Conservation (phyloP, 257 asterid genomes). For the Jacaranda mimosifolia region DNA sequence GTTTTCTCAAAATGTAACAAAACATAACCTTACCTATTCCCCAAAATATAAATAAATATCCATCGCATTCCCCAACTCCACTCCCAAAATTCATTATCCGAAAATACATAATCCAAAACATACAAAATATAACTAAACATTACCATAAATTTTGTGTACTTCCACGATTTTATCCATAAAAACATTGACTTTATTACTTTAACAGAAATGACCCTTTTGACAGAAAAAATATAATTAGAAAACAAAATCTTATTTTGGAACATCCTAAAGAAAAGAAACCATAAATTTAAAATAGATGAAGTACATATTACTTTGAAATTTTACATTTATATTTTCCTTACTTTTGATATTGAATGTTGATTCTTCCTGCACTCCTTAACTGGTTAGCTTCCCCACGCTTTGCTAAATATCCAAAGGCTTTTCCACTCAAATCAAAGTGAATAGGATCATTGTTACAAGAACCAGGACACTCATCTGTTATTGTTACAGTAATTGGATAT, state of each 20-base stretch:
- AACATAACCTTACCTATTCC: too few relatives aligned
- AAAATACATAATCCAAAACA: too few relatives aligned
- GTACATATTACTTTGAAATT: not conserved
- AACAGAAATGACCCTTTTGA: too few relatives aligned
- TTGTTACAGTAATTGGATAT: slow-evolving; percentile 26
- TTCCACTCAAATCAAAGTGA: slow-evolving; percentile 49
- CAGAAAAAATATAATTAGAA: too few relatives aligned
- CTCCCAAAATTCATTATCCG: too few relatives aligned
- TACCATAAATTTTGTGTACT: too few relatives aligned
- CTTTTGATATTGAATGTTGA: slow-evolving; percentile 38
- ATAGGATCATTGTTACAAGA: slow-evolving; percentile 30
- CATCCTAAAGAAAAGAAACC: not conserved
- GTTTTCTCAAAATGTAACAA: too few relatives aligned
- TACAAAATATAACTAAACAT: too few relatives aligned
- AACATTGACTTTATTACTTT: too few relatives aligned
- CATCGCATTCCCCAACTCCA: too few relatives aligned
- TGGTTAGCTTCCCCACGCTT: slow-evolving; percentile 31
- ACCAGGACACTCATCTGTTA: slow-evolving; percentile 44
- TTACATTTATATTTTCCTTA: not conserved
- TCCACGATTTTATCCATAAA: too few relatives aligned
- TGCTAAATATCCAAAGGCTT: slow-evolving; percentile 40
- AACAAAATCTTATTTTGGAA: not conserved
- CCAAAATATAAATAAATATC: too few relatives aligned
- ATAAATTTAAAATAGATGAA: not conserved
- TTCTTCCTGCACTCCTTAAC: slow-evolving; percentile 30